Evolutionary conservation across 805 yeast species (phyloP), one percentile per base, ranked within the genome.

Genomic region (Ogataea trehalophila): DNA sequence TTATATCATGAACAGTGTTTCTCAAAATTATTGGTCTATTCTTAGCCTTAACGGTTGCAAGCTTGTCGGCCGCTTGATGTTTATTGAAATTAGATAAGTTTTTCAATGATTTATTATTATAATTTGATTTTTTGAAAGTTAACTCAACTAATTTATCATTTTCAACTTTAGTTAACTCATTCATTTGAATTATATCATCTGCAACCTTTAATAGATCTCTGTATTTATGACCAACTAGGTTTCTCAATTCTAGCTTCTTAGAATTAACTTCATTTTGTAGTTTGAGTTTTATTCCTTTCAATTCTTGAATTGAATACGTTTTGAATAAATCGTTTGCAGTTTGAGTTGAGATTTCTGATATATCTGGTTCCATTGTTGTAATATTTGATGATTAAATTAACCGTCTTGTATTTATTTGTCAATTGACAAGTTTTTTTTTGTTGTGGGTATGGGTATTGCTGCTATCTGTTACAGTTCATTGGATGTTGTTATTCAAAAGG

Each of bases 161-260:
- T 41, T 64, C 60, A 1, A 36, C 23, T 3, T 35, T 50, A 0
- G 65, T 54, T 34, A 65, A 51, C 4, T 57, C 54, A 46, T 66
- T 61, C 71, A 68, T 66, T 4, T 54, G 51, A 23, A 67, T 63
- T 5, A 68, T 66, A 48, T 68, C 65, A 54, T 68, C 71, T 1
- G 71, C 71, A 18, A 65, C 71, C 31, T 61, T 57, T 14, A 68
- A 45, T 37, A 68, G 55, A 43, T 68, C 71, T 43, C 71, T 52
- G 42, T 68, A 68, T 45, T 67, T 68, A 39, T 44, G 50, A 13
- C 70, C 70, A 33, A 68, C 71, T 31, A 67, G 45, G 11, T 55
- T 40, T 26, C 69, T 53, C 36, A 68, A 56, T 40, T 64, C 63
- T 15, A 49, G 43, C 39, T 55, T 56, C 40, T 60, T 62, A 5